Evolutionary conservation across 1,284 basidiomycete species (phyloP).

Genomic region (Sanghuangporus weigelae): DNA sequence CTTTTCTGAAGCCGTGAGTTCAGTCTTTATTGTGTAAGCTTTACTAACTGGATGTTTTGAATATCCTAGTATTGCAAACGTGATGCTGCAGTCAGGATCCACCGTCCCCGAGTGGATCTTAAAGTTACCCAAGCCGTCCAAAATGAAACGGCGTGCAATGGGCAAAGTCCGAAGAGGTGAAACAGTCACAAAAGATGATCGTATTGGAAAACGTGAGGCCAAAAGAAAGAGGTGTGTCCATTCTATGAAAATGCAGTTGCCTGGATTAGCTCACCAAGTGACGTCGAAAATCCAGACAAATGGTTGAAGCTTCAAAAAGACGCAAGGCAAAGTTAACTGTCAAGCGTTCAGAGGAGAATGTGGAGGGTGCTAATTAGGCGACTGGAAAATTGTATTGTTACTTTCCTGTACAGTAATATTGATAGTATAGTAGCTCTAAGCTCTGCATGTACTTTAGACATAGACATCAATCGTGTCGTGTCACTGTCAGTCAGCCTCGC

Average conservation of each 20-base stretch:
- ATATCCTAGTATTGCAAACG: conserved; percentile 79
- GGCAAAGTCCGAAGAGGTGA: conserved; percentile 80
- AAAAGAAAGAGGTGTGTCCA: conserved; percentile 59
- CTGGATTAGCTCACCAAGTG: not conserved
- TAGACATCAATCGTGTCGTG: no score
- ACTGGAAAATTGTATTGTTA: no score
- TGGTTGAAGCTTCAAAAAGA: conserved; percentile 67
- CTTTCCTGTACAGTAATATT: no score
- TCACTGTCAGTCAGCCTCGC: not conserved
- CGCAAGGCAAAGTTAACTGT: conserved; percentile 33
- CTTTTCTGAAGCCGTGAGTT: conserved; percentile 83
- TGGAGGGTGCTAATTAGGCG: not conserved
- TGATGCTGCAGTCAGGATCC: conserved; percentile 87
- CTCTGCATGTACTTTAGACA: no score
- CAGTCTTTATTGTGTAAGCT: conserved; percentile 13
- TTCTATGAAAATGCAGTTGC: not conserved
- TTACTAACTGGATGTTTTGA: not conserved
- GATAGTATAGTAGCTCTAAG: no score
- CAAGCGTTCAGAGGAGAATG: not conserved
- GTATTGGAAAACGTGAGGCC: conserved; percentile 65
- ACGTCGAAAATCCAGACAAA: conserved; percentile 45
- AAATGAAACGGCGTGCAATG: conserved; percentile 82
- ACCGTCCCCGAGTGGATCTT: conserved; percentile 88
- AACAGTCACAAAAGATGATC: conserved; percentile 67
- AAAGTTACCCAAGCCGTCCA: conserved; percentile 82